Evolutionary conservation across 164 flowering plant species (phyloP).

Genomic region (Stephania japonica): DNA sequence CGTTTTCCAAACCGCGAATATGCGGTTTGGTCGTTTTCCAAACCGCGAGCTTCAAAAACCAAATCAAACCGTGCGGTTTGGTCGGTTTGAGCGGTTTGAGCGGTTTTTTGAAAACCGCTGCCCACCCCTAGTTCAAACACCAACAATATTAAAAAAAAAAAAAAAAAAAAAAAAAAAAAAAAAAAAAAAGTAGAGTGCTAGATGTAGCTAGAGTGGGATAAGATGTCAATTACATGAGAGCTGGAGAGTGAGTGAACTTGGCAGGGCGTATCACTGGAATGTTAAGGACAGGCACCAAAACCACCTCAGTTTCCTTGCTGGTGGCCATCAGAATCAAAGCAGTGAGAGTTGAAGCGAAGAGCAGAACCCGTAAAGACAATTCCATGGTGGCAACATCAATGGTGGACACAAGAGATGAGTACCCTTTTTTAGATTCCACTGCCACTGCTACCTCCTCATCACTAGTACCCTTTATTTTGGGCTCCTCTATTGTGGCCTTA

Average conservation of each 20-base stretch:
- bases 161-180: too few relatives aligned
- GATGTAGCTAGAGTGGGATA: too few relatives aligned
- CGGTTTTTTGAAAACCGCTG: too few relatives aligned
- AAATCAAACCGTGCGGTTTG: too few relatives aligned
- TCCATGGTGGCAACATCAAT: constrained; percentile 1
- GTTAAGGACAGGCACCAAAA: neutral
- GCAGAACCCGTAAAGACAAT: constrained; percentile 16
- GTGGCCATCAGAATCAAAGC: constrained; percentile 21
- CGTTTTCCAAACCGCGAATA: too few relatives aligned
- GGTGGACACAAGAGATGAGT: neutral
- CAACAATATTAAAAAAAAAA: too few relatives aligned
- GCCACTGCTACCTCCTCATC: neutral
- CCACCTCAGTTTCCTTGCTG: constrained; percentile 20
- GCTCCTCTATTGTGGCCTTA: neutral
- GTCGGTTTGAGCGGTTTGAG: too few relatives aligned
- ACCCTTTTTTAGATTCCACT: neutral
- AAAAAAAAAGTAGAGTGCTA: too few relatives aligned
- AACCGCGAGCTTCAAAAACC: too few relatives aligned
- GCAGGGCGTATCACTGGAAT: neutral
- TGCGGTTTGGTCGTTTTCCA: too few relatives aligned
- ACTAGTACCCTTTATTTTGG: neutral
- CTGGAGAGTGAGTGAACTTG: constrained; percentile 22
- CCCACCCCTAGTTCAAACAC: too few relatives aligned
- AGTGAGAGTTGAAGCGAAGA: constrained; percentile 18
- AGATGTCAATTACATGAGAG: constrained; percentile 20